These are phyloP conservation scores for Leccinum holopus DNA, from an alignment of 1,284 basidiomycete species.

Conservation along the genomic window DNA sequence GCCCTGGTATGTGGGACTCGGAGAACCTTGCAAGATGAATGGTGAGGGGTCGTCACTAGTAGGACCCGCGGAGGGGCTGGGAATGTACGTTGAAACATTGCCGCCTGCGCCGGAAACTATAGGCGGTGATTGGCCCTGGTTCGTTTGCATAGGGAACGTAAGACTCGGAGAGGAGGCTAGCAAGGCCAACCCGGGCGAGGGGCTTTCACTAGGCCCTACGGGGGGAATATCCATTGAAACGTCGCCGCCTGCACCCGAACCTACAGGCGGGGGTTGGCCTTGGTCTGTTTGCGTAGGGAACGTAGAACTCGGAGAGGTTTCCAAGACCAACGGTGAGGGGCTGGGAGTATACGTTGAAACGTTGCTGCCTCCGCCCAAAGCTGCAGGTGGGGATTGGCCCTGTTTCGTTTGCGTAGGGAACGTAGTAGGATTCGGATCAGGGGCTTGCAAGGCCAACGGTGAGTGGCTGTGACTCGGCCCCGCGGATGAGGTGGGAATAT, in stretches of 20 bases:
- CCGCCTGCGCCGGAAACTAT: not conserved
- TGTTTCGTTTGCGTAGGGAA: conserved; percentile 2
- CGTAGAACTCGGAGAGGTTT: not conserved
- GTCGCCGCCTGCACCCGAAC: too few relatives aligned
- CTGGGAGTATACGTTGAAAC: conserved; percentile 32
- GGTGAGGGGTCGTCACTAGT: conserved; percentile 17
- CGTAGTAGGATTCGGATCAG: not conserved
- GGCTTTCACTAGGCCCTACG: too few relatives aligned
- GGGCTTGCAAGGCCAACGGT: not conserved
- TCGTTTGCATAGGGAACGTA: not conserved
- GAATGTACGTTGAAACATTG: not conserved
- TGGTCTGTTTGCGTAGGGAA: conserved; percentile 3
- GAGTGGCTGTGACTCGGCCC: not conserved
- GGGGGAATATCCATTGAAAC: too few relatives aligned
- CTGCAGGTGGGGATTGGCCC: conserved; percentile 14
- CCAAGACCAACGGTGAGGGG: not conserved
- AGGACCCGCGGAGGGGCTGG: not conserved
- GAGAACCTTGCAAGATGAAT: not conserved
- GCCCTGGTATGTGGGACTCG: not conserved
- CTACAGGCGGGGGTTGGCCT: conserved; percentile 14
- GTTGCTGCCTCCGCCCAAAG: conserved; percentile 26
- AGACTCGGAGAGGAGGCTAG: not conserved
- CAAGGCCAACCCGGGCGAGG: not conserved
- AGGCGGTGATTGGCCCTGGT: not conserved
- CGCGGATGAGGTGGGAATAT: not conserved